These are phyloP conservation scores for Phytopythium vexans DNA, from an alignment of 352 stramenopile genomes.

Conservation along the genomic window DNA sequence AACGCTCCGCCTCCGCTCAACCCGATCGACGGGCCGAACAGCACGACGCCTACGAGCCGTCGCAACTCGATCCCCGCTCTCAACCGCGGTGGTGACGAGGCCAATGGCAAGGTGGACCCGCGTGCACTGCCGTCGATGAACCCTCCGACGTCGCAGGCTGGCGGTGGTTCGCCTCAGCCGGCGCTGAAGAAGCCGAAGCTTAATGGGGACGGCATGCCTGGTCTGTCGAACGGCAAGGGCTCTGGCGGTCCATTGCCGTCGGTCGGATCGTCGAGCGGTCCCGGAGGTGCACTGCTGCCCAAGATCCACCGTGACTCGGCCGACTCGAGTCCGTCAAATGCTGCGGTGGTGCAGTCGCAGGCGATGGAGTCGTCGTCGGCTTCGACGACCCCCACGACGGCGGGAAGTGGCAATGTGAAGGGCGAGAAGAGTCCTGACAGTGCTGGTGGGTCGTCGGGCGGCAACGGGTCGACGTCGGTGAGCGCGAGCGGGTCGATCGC, in stretches of 20 bases:
- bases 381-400: slow-evolving; percentile 15
- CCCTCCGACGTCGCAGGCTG: slow-evolving; percentile 33
- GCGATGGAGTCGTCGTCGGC: slow-evolving; percentile 25
- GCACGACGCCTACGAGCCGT: slow-evolving; percentile 53
- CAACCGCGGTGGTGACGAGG: slow-evolving; percentile 49
- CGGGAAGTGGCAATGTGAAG: slow-evolving; percentile 18
- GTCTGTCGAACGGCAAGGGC: slow-evolving; percentile 66
- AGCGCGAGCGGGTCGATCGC: slow-evolving; percentile 21
- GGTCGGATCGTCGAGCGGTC: slow-evolving; percentile 27
- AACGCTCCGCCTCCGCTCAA: slow-evolving; percentile 34
- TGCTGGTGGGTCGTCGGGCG: slow-evolving; percentile 9
- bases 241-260: slow-evolving; percentile 27
- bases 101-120: slow-evolving; percentile 52
- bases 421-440: slow-evolving; percentile 11
- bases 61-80: slow-evolving; percentile 55
- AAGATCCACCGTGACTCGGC: slow-evolving; percentile 67
- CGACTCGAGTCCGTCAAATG: slow-evolving; percentile 54
- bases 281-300: slow-evolving; percentile 31
- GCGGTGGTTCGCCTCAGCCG: slow-evolving; percentile 13
- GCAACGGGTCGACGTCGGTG: slow-evolving; percentile 11
- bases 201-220: slow-evolving; percentile 56
- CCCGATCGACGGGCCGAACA: slow-evolving; percentile 54
- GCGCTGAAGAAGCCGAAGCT: slow-evolving; percentile 80
- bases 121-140: slow-evolving; percentile 20
- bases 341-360: slow-evolving; percentile 13